Conservation (phyloP, 352 stramenopile genomes). For the Pelagophyceae sp. region DNA sequence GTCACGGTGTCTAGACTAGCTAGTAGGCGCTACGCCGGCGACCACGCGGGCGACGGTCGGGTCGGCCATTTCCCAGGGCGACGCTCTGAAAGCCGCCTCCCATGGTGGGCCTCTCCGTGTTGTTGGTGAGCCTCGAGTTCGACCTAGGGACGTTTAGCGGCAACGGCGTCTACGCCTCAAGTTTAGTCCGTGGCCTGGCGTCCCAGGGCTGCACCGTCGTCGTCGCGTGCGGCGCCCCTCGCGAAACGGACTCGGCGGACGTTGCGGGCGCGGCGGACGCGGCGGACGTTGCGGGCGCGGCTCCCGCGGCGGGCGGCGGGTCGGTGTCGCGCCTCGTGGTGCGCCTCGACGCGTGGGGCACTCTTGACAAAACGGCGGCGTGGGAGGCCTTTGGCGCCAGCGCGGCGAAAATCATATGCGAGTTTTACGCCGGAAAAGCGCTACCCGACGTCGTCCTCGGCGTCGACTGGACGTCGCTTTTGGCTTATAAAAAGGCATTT, state of each 20-base stretch:
- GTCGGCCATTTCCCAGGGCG: no score
- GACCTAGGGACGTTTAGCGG: conserved; percentile 21
- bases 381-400: conserved; percentile 12
- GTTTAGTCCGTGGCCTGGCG: conserved; percentile 16
- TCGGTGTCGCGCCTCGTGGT: no score
- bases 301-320: no score
- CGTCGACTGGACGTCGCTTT: conserved; percentile 22
- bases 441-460: conserved; percentile 20
- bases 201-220: not conserved
- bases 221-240: conserved; percentile 18
- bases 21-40: no score
- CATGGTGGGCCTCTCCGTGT: no score
- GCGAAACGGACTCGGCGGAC: not conserved
- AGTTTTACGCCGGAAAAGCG: conserved; percentile 4
- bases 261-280: not conserved
- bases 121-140: conserved; percentile 26
- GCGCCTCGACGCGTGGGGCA: not conserved
- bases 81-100: no score
- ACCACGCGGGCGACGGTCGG: no score
- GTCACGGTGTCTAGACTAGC: no score
- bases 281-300: no score
- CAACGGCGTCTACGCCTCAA: conserved; percentile 26
- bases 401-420: not conserved
- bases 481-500: conserved; percentile 14
- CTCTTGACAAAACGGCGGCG: conserved; percentile 10